These are phyloP conservation scores for Mycena maculata DNA, from an alignment of 768 basidiomycete genomes.

Conservation along the genomic window DNA sequence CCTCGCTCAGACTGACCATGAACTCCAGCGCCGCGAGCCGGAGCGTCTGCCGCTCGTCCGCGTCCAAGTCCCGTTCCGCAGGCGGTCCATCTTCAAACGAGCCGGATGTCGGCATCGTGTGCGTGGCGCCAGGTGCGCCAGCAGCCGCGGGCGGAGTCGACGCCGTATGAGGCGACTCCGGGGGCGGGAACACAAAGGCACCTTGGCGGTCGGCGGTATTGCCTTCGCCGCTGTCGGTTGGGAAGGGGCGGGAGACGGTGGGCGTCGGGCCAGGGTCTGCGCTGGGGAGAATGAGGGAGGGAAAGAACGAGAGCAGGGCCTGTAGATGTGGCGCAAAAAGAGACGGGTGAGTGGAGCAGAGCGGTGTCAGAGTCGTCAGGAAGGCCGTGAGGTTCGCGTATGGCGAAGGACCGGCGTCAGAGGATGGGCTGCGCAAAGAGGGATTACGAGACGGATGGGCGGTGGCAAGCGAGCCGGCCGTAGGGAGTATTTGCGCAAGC, in stretches of 20 bases:
- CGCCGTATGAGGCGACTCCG: slow-evolving; percentile 26
- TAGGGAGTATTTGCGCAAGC: slow-evolving; percentile 55
- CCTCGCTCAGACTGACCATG: slow-evolving; percentile 84
- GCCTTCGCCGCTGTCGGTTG: slow-evolving; percentile 38
- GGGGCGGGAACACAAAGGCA: slow-evolving; percentile 56
- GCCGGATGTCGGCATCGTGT: slow-evolving; percentile 45
- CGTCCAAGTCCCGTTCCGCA: slow-evolving; percentile 56
- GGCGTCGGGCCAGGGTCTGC: slow-evolving; percentile 63
- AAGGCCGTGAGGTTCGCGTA: slow-evolving; percentile 70
- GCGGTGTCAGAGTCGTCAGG: slow-evolving; percentile 75
- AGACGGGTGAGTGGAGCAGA: slow-evolving; percentile 72
- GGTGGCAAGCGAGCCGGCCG: slow-evolving; percentile 41
- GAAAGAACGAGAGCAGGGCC: slow-evolving; percentile 76
- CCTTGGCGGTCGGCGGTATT: slow-evolving; percentile 43
- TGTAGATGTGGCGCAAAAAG: slow-evolving; percentile 82
- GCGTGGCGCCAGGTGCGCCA: slow-evolving; percentile 57
- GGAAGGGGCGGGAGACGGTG: slow-evolving; percentile 60
- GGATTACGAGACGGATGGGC: slow-evolving; percentile 33
- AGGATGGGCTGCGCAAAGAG: slow-evolving; percentile 42
- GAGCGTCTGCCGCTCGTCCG: slow-evolving; percentile 77
- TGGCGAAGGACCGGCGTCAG: slow-evolving; percentile 35
- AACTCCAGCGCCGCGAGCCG: slow-evolving; percentile 84
- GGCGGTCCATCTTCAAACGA: slow-evolving; percentile 44
- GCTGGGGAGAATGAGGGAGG: slow-evolving; percentile 73
- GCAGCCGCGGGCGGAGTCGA: slow-evolving; percentile 60